Percentiles rank a stretch among this genome's conserved stretches.
phyloP scores from a whole-genome alignment of 164 flowering plant species.

The Nymphaea thermarum region DNA sequence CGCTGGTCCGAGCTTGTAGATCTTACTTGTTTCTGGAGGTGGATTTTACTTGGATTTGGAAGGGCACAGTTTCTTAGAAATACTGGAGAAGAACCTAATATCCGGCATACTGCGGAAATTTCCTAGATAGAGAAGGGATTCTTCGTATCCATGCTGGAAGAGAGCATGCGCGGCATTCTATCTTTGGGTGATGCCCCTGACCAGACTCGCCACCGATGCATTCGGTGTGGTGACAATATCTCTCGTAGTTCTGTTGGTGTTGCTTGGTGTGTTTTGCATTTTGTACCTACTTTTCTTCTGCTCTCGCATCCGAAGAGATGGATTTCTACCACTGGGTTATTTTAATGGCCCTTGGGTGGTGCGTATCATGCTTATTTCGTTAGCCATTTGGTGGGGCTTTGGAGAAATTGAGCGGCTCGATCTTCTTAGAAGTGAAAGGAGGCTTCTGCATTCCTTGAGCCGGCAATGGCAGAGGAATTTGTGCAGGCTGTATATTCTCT shows the following conservation, averaged over 20 bases:
- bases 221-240: constrained; percentile 94
- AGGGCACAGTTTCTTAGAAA: neutral
- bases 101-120: neutral
- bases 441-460: constrained; percentile 29
- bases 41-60: neutral
- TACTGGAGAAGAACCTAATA: neutral
- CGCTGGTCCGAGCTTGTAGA: no score
- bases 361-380: constrained; percentile 44
- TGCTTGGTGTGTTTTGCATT: constrained; percentile 70
- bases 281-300: constrained; percentile 61
- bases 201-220: constrained; percentile 82
- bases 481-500: constrained; percentile 80
- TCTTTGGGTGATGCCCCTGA: constrained; percentile 97
- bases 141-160: constrained; percentile 81
- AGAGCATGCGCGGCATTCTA: constrained; percentile 98
- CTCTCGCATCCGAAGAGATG: constrained; percentile 36
- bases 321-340: constrained; percentile 45
- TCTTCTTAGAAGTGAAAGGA: constrained; percentile 43
- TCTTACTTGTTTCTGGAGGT: neutral
- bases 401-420: constrained; percentile 68
- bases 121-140: constrained; percentile 6
- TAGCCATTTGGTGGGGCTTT: constrained; percentile 78
- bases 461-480: constrained; percentile 67
- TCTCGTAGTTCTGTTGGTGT: constrained; percentile 53
- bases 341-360: constrained; percentile 92